A percentile compares a stretch with the other conserved stretches of the same genome.
These are phyloP conservation scores for Elsinoe australis DNA, from an alignment of 2,329 filamentous ascomycete genomes.

Conservation along the genomic window DNA sequence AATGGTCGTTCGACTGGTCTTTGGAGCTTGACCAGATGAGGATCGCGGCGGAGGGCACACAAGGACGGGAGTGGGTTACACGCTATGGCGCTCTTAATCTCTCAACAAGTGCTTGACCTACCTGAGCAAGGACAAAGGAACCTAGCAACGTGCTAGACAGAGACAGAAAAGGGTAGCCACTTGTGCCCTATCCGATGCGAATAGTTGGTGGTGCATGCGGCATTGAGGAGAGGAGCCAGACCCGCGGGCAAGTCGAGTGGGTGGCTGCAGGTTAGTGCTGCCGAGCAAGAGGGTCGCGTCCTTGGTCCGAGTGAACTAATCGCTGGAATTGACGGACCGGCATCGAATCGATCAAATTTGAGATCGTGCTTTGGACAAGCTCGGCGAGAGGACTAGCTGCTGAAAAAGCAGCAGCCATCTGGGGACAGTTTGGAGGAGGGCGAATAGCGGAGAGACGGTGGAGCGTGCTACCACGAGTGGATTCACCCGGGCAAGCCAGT, in stretches of 20 bases:
- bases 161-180: not conserved
- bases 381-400: not conserved
- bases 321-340: not conserved
- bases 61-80: not conserved
- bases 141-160: too few relatives aligned
- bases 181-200: not conserved
- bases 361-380: not conserved
- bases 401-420: not conserved
- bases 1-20: not conserved
- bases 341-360: not conserved
- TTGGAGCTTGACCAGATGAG: not conserved
- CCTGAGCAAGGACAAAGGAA: not conserved
- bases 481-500: too few relatives aligned
- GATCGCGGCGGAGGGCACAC: not conserved
- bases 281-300: too few relatives aligned
- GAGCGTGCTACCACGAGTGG: too few relatives aligned
- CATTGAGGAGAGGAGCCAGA: too few relatives aligned
- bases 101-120: not conserved
- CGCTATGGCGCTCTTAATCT: not conserved
- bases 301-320: too few relatives aligned
- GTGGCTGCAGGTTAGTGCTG: too few relatives aligned
- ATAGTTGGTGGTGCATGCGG: too few relatives aligned
- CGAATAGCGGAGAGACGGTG: too few relatives aligned
- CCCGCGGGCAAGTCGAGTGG: too few relatives aligned
- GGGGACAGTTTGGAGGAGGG: too few relatives aligned